Conservation (phyloP, 163 green algal genomes). For the Chlorella variabilis region DNA sequence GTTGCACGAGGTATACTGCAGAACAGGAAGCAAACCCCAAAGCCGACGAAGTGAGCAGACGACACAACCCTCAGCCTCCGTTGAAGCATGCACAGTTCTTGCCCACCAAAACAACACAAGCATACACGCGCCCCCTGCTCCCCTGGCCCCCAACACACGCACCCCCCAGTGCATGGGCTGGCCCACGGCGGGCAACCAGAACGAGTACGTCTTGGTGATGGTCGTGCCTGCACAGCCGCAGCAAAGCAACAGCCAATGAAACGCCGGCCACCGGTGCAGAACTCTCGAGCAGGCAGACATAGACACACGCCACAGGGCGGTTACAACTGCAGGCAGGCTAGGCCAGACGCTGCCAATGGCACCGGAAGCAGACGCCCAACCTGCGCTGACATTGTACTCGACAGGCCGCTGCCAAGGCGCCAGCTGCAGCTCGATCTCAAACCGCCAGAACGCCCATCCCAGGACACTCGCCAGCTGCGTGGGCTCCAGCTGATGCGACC, state of each 20-base stretch:
- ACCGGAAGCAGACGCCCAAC: not conserved
- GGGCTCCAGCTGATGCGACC: not conserved
- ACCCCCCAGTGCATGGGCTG: constrained; percentile 53
- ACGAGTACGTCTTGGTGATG: constrained; percentile 21
- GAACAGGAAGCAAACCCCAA: no score
- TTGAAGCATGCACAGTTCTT: no score
- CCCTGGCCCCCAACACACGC: no score
- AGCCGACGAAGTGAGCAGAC: no score
- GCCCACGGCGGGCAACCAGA: constrained; percentile 42
- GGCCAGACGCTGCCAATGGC: not conserved
- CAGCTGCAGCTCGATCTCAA: constrained; percentile 9
- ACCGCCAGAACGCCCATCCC: constrained; percentile 2
- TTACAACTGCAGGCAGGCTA: no score
- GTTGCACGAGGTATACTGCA: constrained; percentile 61
- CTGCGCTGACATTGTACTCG: not conserved
- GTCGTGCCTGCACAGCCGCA: not conserved
- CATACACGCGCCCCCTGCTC: no score
- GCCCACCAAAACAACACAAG: no score
- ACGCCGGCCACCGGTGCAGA: no score
- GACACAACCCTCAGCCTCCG: no score
- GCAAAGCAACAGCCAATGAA: no score
- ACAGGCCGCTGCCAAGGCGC: not conserved
- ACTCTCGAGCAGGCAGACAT: no score
- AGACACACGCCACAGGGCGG: no score
- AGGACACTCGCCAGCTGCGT: not conserved